Evolutionary conservation across 345 rosid species (phyloP).

Genomic region (Balakata baccata): DNA sequence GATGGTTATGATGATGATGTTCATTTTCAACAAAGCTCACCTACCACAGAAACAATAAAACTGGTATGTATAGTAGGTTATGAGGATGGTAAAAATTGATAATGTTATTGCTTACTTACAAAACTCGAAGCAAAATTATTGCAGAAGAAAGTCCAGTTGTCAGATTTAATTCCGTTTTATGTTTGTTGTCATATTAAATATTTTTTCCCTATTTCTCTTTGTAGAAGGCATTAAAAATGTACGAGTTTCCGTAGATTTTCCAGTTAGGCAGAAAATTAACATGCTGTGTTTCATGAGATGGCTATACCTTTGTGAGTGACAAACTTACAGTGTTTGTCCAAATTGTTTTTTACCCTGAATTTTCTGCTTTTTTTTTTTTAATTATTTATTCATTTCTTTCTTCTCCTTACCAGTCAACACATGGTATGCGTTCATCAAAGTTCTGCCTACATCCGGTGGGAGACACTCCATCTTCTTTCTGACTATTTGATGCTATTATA

Average conservation of each 20-base stretch:
- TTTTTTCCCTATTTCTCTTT: not conserved
- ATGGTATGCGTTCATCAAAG: conserved; percentile 84
- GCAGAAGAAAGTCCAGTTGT: too few relatives aligned
- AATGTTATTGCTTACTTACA: too few relatives aligned
- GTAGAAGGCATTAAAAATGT: too few relatives aligned
- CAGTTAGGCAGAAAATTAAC: not conserved
- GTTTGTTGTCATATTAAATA: not conserved
- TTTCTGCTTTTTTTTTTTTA: not conserved
- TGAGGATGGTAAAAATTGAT: not conserved
- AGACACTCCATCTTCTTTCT: conserved; percentile 91
- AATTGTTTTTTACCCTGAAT: not conserved
- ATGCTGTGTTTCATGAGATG: not conserved
- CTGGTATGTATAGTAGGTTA: conserved; percentile 38
- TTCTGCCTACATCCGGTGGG: conserved; percentile 91
- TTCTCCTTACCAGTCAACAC: conserved; percentile 50
- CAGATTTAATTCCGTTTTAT: not conserved
- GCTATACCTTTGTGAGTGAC: too few relatives aligned
- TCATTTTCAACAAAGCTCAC: conserved; percentile 54
- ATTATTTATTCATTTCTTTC: conserved; percentile 18
- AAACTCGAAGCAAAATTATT: too few relatives aligned
- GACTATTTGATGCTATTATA: conserved; percentile 79
- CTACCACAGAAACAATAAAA: conserved; percentile 68
- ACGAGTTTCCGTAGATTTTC: not conserved
- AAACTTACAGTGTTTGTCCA: too few relatives aligned
- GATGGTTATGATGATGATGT: conserved; percentile 66